Percentiles rank a stretch among this genome's conserved stretches.
Conservation (phyloP, 768 basidiomycete genomes). For the Calocybe cyanea region DNA sequence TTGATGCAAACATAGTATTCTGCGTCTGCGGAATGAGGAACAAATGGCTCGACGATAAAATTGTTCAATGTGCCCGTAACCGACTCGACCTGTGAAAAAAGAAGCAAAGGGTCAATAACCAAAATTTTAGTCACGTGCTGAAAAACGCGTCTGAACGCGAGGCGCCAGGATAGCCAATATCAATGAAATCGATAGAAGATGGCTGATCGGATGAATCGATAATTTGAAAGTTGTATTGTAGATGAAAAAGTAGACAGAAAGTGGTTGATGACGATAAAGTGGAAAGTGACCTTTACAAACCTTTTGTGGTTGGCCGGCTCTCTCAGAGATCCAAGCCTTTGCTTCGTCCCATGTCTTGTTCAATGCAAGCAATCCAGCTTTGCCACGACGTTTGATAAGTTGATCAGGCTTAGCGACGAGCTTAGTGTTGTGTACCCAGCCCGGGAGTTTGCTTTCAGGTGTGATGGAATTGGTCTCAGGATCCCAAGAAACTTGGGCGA, state of each 20-base stretch:
- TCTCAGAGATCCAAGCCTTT: conserved; percentile 79
- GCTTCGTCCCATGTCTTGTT: conserved; percentile 93
- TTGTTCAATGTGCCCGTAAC: conserved; percentile 94
- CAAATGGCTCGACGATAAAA: conserved; percentile 99
- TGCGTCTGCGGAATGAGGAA: conserved; percentile 88
- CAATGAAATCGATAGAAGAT: conserved; percentile 16
- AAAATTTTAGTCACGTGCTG: conserved; percentile 21
- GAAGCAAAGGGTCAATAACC: conserved; percentile 5
- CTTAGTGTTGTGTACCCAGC: conserved; percentile 81
- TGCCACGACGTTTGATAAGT: conserved; percentile 99
- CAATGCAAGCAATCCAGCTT: conserved; percentile 91
- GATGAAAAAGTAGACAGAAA: conserved; percentile 9
- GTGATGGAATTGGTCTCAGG: conserved; percentile 55
- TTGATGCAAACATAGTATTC: conserved; percentile 99
- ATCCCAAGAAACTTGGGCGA: conserved; percentile 90
- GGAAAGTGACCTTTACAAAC: conserved; percentile 38
- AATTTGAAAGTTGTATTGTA: conserved; percentile 1
- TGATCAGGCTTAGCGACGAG: conserved; percentile 97
- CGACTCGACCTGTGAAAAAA: conserved; percentile 69
- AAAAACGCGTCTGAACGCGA: conserved; percentile 20
- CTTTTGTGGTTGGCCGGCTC: conserved; percentile 91
- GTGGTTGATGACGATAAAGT: background rate
- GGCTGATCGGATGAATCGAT: conserved; percentile 16
- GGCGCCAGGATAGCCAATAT: conserved; percentile 7
- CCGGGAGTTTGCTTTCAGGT: conserved; percentile 54